Evolutionary conservation across 176 grass and related monocot genomes (phyloP), one percentile per base, ranked within the genome.

Genomic region (Oryza glaberrima): DNA sequence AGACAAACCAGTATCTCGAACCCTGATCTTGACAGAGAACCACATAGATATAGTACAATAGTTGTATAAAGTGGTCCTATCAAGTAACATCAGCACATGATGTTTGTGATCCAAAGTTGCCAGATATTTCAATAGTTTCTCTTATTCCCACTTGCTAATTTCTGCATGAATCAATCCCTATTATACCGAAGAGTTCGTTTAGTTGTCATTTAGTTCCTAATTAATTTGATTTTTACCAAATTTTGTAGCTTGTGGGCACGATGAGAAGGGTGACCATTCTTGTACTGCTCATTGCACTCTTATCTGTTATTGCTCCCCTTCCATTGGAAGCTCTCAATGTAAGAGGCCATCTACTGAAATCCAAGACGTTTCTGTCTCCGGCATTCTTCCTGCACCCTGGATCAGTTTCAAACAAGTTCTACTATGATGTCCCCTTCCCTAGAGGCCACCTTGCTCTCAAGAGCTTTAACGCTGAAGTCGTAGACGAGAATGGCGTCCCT

Each of bases 381-480:
- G 65, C 95, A 1, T 72, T 98, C 73, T 58, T 67, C 68, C 75
- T 93, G 9, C 70, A 23, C 35, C 93, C 93, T 1, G 95, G 95
- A 48, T 87, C 87, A 2, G 95, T 98, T 19, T 71, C 93, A 46
- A 92, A 95, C 87, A 98, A 93, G 78, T 85, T 2, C 30, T 81
- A 93, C 87, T 10, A 3, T 12, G 67, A 87, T 30, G 58, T 98
- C 20, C 70, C 78, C 1, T 94, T 98, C 80, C 96, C 96, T 2
- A 48, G 77, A 68, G 96, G 96, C 40, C 96, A 95, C 81, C 40
- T 98, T 10, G 91, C 83, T 17, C 35, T 98, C 77, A 98, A 98
- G 91, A 98, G 91, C 56, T 95, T 98, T 6, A 0, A 94, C 0
- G 96, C 60, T 2, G 96, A 98, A 82, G 91, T 98, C 1, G 81